Conservation (phyloP, 345 rosid genomes). For the Linum tenue region DNA sequence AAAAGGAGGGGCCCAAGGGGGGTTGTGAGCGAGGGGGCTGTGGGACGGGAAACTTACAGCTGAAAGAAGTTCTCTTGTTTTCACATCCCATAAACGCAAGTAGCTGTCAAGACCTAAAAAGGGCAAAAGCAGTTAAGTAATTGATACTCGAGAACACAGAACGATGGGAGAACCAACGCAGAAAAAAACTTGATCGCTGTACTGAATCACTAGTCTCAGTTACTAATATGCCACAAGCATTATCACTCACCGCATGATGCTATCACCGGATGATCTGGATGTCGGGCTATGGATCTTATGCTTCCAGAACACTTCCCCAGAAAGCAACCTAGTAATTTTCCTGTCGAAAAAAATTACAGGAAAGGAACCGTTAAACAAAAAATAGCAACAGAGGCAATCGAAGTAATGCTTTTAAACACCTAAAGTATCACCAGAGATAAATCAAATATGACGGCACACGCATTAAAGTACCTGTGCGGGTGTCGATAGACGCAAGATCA, state of each 20-base stretch:
- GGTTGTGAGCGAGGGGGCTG: background rate
- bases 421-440: background rate
- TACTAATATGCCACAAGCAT: background rate
- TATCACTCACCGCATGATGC: slow-evolving; percentile 79
- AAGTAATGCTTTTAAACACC: background rate
- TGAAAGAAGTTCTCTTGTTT: slow-evolving; percentile 76
- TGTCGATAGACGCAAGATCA: slow-evolving; percentile 83
- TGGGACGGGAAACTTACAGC: slow-evolving; percentile 35
- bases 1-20: too few relatives aligned
- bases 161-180: background rate
- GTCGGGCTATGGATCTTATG: slow-evolving; percentile 74
- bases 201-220: too few relatives aligned
- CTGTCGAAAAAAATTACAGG: slow-evolving; percentile 26
- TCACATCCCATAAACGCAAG: slow-evolving; percentile 74
- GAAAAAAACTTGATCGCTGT: too few relatives aligned
- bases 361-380: background rate
- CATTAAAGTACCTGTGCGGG: slow-evolving; percentile 62
- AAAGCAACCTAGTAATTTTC: slow-evolving; percentile 80
- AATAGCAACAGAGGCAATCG: background rate
- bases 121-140: background rate
- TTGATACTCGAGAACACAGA: background rate
- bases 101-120: slow-evolving; percentile 75
- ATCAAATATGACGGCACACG: background rate
- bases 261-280: slow-evolving; percentile 62
- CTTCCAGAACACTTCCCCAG: slow-evolving; percentile 88